Evolutionary conservation across 208 protist genomes (phyloP).

Genomic region (Naegleria lovaniensis): DNA sequence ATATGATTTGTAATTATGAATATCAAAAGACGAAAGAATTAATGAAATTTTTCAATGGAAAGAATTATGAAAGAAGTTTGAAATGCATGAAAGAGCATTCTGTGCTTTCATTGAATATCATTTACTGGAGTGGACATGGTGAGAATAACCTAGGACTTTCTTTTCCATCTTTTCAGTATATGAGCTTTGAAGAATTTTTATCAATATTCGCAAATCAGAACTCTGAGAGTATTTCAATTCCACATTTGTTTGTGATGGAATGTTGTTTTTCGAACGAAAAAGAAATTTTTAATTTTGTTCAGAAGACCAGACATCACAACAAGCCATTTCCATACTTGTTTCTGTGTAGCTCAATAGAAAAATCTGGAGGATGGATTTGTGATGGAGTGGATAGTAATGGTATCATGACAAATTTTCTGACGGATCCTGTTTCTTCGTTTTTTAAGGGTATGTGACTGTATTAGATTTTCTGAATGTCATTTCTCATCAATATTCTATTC

Average conservation of each 20-base stretch:
- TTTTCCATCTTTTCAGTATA: background rate
- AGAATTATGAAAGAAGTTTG: background rate
- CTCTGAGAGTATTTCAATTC: too few relatives aligned
- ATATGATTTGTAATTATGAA: constrained; percentile 6
- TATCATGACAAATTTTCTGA: constrained; percentile 25
- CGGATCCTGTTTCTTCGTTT: constrained; percentile 15
- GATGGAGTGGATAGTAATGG: constrained; percentile 9
- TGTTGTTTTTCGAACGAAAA: background rate
- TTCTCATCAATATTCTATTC: too few relatives aligned
- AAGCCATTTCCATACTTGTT: background rate
- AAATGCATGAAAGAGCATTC: background rate
- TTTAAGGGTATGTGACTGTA: constrained; percentile 12
- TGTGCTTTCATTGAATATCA: background rate
- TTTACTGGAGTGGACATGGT: background rate
- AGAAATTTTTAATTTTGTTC: background rate
- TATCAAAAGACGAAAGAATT: background rate
- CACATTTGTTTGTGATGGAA: background rate
- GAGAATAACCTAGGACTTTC: background rate
- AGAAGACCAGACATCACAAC: background rate
- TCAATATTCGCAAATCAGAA: background rate
- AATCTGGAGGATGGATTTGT: constrained; percentile 25
- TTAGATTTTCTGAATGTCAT: constrained; percentile 19
- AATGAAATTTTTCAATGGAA: background rate
- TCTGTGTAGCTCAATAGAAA: background rate
- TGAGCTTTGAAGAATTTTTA: background rate